Conservation (phyloP, 768 basidiomycete species). For the Trametes villosa region DNA sequence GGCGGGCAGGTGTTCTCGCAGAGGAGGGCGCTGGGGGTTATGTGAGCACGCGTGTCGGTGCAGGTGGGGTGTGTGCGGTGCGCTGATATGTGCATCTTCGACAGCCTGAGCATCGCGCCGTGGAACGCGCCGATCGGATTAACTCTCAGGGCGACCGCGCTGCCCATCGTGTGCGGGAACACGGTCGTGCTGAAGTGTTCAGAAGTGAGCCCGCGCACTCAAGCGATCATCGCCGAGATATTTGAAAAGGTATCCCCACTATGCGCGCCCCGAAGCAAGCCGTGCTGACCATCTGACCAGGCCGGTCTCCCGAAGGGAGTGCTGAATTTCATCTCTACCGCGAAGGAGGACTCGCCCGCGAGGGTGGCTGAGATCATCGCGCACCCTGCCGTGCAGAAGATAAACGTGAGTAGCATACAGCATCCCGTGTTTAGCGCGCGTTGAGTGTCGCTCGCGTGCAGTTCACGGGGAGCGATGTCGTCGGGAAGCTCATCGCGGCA, state of each 20-base stretch:
- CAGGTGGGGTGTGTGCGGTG: neutral
- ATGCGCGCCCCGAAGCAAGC: neutral
- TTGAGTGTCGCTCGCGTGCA: slow-evolving; percentile 19
- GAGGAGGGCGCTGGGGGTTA: slow-evolving; percentile 54
- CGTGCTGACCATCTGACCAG: slow-evolving; percentile 20
- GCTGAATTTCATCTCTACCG: slow-evolving; percentile 57
- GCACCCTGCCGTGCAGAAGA: slow-evolving; percentile 53
- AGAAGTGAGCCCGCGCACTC: slow-evolving; percentile 52
- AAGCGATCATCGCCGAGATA: slow-evolving; percentile 49
- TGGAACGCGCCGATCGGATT: slow-evolving; percentile 59
- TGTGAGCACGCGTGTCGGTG: slow-evolving; percentile 45
- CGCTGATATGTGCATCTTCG: neutral
- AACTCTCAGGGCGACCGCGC: slow-evolving; percentile 47
- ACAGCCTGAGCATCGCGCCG: slow-evolving; percentile 46
- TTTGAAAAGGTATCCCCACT: slow-evolving; percentile 44
- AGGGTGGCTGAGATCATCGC: slow-evolving; percentile 57
- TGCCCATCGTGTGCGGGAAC: slow-evolving; percentile 59
- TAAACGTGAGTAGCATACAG: slow-evolving; percentile 46
- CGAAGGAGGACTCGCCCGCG: slow-evolving; percentile 46
- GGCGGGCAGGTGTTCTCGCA: slow-evolving; percentile 51
- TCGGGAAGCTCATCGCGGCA: slow-evolving; percentile 55
- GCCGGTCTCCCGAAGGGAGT: slow-evolving; percentile 67
- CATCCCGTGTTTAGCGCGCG: neutral
- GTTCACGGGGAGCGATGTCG: slow-evolving; percentile 61
- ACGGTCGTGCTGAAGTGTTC: slow-evolving; percentile 58